These are phyloP conservation scores for Suhomyces pyralidae DNA, from an alignment of 805 yeast genomes.

Conservation along the genomic window DNA sequence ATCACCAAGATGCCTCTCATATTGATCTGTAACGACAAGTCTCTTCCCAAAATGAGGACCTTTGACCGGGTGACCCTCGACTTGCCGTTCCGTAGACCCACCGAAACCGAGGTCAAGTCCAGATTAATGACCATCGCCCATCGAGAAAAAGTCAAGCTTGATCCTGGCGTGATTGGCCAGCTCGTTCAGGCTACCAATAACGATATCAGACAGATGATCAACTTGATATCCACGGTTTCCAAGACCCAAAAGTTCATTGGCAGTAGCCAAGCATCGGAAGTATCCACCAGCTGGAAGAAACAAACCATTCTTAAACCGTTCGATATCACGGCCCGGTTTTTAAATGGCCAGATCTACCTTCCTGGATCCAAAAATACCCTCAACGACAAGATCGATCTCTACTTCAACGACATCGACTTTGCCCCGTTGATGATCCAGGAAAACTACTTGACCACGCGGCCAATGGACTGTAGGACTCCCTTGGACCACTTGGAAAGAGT, in stretches of 20 bases:
- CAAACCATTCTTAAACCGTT: slow-evolving; percentile 89
- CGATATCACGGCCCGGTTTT: slow-evolving; percentile 72
- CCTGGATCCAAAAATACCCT: slow-evolving; percentile 51
- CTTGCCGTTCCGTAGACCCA: slow-evolving; percentile 85
- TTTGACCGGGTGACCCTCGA: slow-evolving; percentile 82
- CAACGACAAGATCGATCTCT: slow-evolving; percentile 81
- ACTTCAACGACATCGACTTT: slow-evolving; percentile 92
- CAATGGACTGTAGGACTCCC: slow-evolving; percentile 38
- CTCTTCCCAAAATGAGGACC: slow-evolving; percentile 92
- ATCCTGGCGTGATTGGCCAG: slow-evolving; percentile 77
- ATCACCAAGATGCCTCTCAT: slow-evolving; percentile 88
- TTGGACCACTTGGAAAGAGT: slow-evolving; percentile 57
- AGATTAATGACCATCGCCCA: slow-evolving; percentile 88
- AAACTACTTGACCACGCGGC: slow-evolving; percentile 72
- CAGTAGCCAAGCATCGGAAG: slow-evolving; percentile 57
- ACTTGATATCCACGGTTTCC: slow-evolving; percentile 80
- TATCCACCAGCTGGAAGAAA: slow-evolving; percentile 78
- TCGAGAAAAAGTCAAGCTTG: slow-evolving; percentile 77
- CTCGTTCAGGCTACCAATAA: slow-evolving; percentile 81
- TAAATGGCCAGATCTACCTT: slow-evolving; percentile 58
- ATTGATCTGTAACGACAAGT: slow-evolving; percentile 88
- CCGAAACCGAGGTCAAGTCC: slow-evolving; percentile 73
- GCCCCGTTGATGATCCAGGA: slow-evolving; percentile 96
- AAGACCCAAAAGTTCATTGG: slow-evolving; percentile 65
- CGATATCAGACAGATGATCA: slow-evolving; percentile 93